These are phyloP conservation scores for Solanum aculeatissimum DNA, from an alignment of 305 asterid species.

Conservation along the genomic window DNA sequence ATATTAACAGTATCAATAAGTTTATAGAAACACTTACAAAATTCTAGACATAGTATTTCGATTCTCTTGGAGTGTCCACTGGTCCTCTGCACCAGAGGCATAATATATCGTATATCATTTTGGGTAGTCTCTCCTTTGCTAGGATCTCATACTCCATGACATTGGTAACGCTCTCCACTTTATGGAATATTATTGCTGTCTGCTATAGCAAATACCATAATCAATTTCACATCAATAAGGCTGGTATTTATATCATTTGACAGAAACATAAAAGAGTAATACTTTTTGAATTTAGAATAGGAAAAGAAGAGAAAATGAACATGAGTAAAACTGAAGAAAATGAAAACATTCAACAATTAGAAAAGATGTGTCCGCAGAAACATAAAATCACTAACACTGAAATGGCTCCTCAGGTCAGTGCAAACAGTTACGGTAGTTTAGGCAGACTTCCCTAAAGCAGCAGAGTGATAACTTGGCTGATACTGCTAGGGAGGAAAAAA, in stretches of 20 bases:
- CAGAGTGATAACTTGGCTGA: background rate
- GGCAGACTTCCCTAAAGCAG: background rate
- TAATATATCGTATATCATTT: slow-evolving; percentile 80
- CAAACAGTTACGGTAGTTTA: background rate
- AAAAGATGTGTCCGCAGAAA: background rate
- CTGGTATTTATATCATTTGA: background rate
- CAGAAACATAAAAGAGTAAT: too few relatives aligned
- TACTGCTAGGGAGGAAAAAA: background rate
- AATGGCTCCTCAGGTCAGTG: background rate
- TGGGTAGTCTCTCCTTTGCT: slow-evolving; percentile 67
- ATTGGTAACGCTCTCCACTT: slow-evolving; percentile 63
- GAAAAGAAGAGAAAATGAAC: background rate
- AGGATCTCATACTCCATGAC: slow-evolving; percentile 70
- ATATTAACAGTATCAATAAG: background rate
- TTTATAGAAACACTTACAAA: slow-evolving; percentile 27
- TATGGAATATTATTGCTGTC: background rate
- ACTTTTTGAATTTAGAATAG: background rate
- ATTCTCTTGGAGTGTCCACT: slow-evolving; percentile 85
- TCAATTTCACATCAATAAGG: background rate
- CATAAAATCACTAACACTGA: background rate
- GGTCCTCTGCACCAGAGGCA: slow-evolving; percentile 86
- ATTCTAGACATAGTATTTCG: slow-evolving; percentile 66
- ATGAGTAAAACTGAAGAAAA: background rate
- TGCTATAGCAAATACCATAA: background rate
- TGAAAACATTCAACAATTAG: background rate